Evolutionary conservation across 2,329 filamentous ascomycete species (phyloP).

Genomic region (Aspergillus hortae): DNA sequence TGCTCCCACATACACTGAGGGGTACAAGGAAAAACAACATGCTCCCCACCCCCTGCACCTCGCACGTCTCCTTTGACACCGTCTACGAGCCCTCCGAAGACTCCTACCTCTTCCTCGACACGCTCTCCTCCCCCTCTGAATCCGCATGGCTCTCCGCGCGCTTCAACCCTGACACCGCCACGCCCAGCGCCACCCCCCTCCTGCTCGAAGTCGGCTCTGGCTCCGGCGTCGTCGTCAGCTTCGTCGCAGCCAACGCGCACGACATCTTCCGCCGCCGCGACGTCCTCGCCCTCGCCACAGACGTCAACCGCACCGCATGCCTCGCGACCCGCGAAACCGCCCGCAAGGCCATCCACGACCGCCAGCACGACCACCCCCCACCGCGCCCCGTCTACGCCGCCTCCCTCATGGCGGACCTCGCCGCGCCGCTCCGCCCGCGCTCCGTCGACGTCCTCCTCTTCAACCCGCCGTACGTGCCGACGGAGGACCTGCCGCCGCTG

Average conservation of each 20-base stretch:
- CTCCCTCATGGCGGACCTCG: slow-evolving; percentile 68
- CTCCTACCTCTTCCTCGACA: slow-evolving; percentile 90
- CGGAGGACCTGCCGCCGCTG: slow-evolving; percentile 64
- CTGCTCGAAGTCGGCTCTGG: slow-evolving; percentile 86
- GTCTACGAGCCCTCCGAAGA: slow-evolving; percentile 97
- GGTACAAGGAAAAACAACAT: slow-evolving; percentile 36
- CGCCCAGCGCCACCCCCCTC: slow-evolving; percentile 45
- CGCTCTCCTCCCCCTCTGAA: slow-evolving; percentile 70
- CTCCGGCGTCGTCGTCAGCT: slow-evolving; percentile 90
- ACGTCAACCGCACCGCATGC: slow-evolving; percentile 84
- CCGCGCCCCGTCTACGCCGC: slow-evolving; percentile 57
- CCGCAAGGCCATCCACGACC: slow-evolving; percentile 43
- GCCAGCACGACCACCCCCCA: slow-evolving; percentile 12
- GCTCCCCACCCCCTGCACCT: slow-evolving; percentile 91
- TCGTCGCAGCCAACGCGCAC: slow-evolving; percentile 71
- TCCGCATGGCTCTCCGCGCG: slow-evolving; percentile 62
- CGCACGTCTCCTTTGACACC: slow-evolving; percentile 81
- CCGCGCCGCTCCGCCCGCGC: slow-evolving; percentile 54
- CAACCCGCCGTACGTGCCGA: slow-evolving; percentile 96
- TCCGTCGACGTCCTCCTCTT: slow-evolving; percentile 83
- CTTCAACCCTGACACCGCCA: slow-evolving; percentile 47
- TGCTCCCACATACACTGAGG: no score
- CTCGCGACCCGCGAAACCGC: slow-evolving; percentile 70
- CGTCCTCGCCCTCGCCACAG: slow-evolving; percentile 71
- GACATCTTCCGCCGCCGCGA: slow-evolving; percentile 68